Evolutionary conservation across 768 basidiomycete species (phyloP).

Genomic region (Podaxis sp.): DNA sequence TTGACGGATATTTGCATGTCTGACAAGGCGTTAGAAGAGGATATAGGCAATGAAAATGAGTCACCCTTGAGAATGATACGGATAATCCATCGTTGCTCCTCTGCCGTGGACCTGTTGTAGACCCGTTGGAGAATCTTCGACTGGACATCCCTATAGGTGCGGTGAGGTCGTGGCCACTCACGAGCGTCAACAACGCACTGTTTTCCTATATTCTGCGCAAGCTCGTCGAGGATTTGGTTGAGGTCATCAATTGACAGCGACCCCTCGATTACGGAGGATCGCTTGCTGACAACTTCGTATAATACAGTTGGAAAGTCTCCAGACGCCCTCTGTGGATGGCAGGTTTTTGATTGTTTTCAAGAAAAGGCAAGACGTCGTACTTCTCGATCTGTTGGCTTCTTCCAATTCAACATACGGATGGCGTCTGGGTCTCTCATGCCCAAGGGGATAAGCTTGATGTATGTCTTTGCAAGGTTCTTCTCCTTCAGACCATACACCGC

Average conservation of each 20-base stretch:
- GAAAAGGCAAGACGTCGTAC: conserved; percentile 34
- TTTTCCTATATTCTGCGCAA: conserved; percentile 70
- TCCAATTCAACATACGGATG: conserved; percentile 85
- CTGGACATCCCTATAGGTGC: conserved; percentile 59
- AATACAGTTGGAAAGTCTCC: conserved; percentile 89
- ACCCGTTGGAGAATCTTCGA: conserved; percentile 71
- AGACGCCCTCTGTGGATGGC: conserved; percentile 49
- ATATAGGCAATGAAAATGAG: not conserved
- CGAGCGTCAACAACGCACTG: conserved; percentile 43
- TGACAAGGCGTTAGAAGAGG: conserved; percentile 23
- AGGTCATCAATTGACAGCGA: conserved; percentile 77
- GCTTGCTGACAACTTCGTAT: conserved; percentile 81
- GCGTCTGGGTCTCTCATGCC: conserved; percentile 78
- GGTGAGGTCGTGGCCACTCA: not conserved
- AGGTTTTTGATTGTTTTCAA: not conserved
- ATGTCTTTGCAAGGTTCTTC: conserved; percentile 87
- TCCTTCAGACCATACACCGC: conserved; percentile 94
- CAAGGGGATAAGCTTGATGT: conserved; percentile 86
- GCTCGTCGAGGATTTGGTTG: conserved; percentile 75
- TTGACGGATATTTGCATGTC: conserved; percentile 92
- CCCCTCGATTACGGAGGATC: conserved; percentile 75
- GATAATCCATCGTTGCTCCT: conserved; percentile 95
- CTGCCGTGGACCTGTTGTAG: conserved; percentile 74
- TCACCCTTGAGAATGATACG: conserved; percentile 89
- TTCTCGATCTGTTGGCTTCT: conserved; percentile 64